Percentiles rank a stretch among this genome's conserved stretches.
These are phyloP conservation scores for Backusella luteola DNA, from an alignment of 192 early-diverging fungal species.

Conservation along the genomic window DNA sequence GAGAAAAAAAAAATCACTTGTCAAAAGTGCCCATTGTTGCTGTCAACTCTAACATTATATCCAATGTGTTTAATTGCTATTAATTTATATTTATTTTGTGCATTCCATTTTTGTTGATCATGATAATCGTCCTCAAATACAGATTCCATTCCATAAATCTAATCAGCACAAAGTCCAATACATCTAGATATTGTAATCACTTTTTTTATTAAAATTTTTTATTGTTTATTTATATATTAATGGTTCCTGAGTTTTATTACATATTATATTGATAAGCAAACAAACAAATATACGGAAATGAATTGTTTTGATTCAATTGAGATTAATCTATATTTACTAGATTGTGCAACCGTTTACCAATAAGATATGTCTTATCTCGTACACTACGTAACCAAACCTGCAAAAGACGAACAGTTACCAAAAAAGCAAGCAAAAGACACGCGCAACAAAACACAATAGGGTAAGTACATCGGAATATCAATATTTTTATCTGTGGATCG, in stretches of 20 bases:
- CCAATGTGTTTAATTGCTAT: neutral
- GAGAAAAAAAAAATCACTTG: neutral
- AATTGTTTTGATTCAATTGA: neutral
- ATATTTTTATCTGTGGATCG: constrained; percentile 16
- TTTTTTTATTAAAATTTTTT: neutral
- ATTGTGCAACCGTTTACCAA: constrained; percentile 84
- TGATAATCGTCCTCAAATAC: neutral
- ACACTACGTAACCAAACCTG: constrained; percentile 69
- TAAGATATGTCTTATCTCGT: constrained; percentile 78
- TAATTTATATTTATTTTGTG: constrained; percentile 8
- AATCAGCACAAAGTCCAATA: neutral
- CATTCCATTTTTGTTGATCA: neutral
- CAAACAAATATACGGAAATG: neutral
- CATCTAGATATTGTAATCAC: neutral
- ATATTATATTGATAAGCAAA: neutral
- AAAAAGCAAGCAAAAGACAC: neutral
- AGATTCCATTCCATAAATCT: neutral
- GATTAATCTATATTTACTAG: constrained; percentile 28
- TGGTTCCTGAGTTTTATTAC: neutral
- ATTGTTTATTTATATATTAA: neutral
- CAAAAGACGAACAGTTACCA: neutral
- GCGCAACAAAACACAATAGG: constrained; percentile 14
- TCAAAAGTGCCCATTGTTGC: neutral
- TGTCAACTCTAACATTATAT: neutral
- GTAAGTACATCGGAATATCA: constrained; percentile 22